Evolutionary conservation across 495 filamentous ascomycete genomes (phyloP), one percentile per base, ranked within the genome.

Genomic region (Umbilicaria muhlenbergii): DNA sequence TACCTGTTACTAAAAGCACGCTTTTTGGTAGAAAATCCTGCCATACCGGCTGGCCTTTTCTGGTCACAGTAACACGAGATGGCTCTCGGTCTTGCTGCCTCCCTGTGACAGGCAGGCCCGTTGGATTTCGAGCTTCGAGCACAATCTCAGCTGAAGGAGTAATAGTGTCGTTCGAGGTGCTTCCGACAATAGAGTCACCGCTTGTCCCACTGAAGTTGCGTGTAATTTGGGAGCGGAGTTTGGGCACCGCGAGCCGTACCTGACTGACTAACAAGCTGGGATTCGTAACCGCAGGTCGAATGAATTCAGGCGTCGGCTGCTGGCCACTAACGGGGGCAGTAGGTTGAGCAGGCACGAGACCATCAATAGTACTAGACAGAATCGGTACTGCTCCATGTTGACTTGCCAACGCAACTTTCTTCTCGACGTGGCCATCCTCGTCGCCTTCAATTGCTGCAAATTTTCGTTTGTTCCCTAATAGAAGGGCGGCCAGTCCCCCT

Each of bases 391-490:
- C 80, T 4, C 83, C 84, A 34, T 73, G 72, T 21, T 76, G 68
- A 34, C 72, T 68, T 31, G 68, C 62, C 17, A 64, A 44, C 3
- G 68, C 64, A 19, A 78, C 59, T 31, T 77, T 72, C 59, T 83
- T 88, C 51, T 70, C 77, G 7, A 71, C 58, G 17, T 71, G 71
- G 11, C 72, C 75, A 36, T 89, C 84, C 38, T 82, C 77, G 11
- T 73, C 74, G n/a, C 69, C 75, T 46, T 80, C 77, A 0, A 78
- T 53, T 3, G 72, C 69, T 13, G 77, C 74, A 14, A 80, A 69
- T 53, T 89, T 94, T 16, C 91, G 75, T 59, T 95, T 99, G 56
- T 93, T 96, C 2, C 92, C 91, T 16, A 96, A 69, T 0, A 99
- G 64, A 58, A 99, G 70, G 13, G 83, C 68, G 5, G 83, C 74